These are phyloP conservation scores for Holtermanniella nyarrowii DNA, from an alignment of 768 basidiomycete species.

Conservation along the genomic window DNA sequence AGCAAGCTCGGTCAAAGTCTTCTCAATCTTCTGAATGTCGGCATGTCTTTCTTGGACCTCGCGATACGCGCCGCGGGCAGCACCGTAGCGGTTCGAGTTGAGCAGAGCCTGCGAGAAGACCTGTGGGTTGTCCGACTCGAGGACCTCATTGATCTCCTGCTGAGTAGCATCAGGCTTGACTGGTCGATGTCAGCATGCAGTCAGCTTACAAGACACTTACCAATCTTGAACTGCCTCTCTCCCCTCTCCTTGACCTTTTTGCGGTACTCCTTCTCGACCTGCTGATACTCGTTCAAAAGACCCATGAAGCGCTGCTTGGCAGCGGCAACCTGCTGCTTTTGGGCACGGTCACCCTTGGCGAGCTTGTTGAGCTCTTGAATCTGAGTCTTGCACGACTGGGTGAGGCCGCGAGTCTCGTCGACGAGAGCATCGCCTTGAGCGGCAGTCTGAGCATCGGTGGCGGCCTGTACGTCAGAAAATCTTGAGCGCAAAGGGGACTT, in stretches of 20 bases:
- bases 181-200: not conserved
- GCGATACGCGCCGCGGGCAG: constrained; percentile 66
- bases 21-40: constrained; percentile 74
- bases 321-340: constrained; percentile 40
- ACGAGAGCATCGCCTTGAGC: constrained; percentile 33
- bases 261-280: constrained; percentile 45
- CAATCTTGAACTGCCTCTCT: constrained; percentile 46
- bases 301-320: constrained; percentile 44
- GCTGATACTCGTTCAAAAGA: constrained; percentile 44
- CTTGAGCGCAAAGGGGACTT: constrained; percentile 46
- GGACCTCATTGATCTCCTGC: constrained; percentile 65
- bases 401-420: constrained; percentile 34
- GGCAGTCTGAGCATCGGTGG: constrained; percentile 50
- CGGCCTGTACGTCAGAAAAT: constrained; percentile 63
- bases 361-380: constrained; percentile 43
- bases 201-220: constrained; percentile 9
- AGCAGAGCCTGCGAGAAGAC: constrained; percentile 60
- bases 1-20: constrained; percentile 76
- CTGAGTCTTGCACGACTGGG: constrained; percentile 41
- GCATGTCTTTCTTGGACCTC: constrained; percentile 84
- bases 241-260: constrained; percentile 45
- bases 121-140: constrained; percentile 57
- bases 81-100: constrained; percentile 68
- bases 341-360: constrained; percentile 40
- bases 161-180: constrained; percentile 72